These are phyloP conservation scores for Arctium lappa DNA, from an alignment of 129 eudicot genomes.

Conservation along the genomic window DNA sequence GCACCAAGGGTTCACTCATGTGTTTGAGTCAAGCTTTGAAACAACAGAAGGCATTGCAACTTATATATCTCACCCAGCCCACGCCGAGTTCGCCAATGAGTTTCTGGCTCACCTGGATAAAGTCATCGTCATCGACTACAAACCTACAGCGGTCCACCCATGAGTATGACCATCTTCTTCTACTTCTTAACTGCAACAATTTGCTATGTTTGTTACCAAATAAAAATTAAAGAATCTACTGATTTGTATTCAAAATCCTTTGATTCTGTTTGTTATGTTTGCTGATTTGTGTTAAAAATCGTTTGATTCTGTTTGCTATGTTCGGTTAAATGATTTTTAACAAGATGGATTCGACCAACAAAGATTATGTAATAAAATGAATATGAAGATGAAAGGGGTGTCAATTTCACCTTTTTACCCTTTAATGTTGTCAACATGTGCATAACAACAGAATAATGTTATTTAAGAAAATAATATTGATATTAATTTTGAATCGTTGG, in stretches of 20 bases:
- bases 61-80: slow-evolving; percentile 68
- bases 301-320: not conserved
- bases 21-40: slow-evolving; percentile 82
- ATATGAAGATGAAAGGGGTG: not conserved
- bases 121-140: slow-evolving; percentile 67
- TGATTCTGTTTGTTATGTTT: not conserved
- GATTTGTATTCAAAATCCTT: not conserved
- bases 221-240: too few species aligned
- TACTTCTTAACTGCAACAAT: not conserved
- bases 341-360: not conserved
- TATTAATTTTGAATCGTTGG: too few species aligned
- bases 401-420: not conserved
- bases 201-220: not conserved
- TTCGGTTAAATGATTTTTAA: not conserved
- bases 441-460: too few species aligned
- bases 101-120: slow-evolving; percentile 63
- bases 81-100: slow-evolving; percentile 54
- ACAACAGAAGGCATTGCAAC: slow-evolving; percentile 73
- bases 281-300: too few species aligned
- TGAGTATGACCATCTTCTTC: slow-evolving; percentile 24
- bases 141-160: slow-evolving; percentile 54
- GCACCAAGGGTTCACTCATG: slow-evolving; percentile 93
- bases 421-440: too few species aligned
- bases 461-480: too few species aligned
- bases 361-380: not conserved